Conservation (phyloP, 306 rosid genomes). For the Vigna reflexopilosa region DNA sequence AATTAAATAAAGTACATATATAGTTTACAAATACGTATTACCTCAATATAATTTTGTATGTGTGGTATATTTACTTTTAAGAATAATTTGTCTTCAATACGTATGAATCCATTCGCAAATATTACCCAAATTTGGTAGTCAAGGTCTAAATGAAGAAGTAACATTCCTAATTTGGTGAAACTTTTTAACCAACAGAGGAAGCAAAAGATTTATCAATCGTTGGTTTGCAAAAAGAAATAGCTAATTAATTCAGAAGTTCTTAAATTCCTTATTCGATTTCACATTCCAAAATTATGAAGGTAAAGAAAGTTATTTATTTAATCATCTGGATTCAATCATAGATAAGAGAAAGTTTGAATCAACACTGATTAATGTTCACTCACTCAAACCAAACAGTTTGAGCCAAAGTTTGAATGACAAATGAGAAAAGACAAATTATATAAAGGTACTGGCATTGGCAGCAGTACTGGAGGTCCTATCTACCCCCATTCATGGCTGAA, state of each 20-base stretch:
- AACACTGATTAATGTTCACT: background rate
- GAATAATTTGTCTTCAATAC: background rate
- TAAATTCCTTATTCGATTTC: background rate
- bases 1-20: background rate
- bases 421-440: background rate
- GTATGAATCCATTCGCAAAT: background rate
- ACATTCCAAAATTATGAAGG: conserved; percentile 3
- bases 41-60: too few species aligned
- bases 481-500: background rate
- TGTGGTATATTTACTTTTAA: background rate
- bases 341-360: background rate
- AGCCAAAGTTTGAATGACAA: background rate
- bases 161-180: background rate
- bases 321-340: background rate
- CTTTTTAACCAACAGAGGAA: background rate
- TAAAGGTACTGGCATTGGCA: background rate
- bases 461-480: background rate
- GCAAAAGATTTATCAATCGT: background rate
- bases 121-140: background rate
- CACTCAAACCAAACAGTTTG: background rate
- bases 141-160: background rate
- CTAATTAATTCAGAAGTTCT: background rate
- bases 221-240: background rate
- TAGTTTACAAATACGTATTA: background rate
- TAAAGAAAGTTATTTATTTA: background rate